phyloP scores from a whole-genome alignment of 306 rosid species.

The Quercus gilva region DNA sequence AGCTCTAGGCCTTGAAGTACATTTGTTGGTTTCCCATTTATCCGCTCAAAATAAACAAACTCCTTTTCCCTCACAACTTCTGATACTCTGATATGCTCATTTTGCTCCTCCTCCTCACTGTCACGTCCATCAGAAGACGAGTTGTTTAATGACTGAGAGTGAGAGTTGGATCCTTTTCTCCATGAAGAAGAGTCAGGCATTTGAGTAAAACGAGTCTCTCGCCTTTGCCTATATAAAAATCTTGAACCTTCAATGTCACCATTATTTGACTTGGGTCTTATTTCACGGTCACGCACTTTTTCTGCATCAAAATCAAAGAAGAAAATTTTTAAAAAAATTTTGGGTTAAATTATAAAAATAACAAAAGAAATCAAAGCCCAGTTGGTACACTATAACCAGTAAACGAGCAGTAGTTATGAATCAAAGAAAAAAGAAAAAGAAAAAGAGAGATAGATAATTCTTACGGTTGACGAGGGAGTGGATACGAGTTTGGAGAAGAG shows the following conservation, averaged over 20 bases:
- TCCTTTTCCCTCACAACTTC: conserved; percentile 26
- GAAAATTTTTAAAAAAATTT: background rate
- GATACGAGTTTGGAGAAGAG: conserved; percentile 22
- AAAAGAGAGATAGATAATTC: background rate
- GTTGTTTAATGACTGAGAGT: background rate
- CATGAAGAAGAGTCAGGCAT: conserved; percentile 3
- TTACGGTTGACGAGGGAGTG: conserved; percentile 14
- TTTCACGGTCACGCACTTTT: background rate
- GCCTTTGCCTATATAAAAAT: background rate
- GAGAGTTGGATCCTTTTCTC: background rate
- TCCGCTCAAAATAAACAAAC: conserved; percentile 24
- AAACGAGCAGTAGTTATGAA: too few species aligned
- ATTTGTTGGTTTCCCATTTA: conserved; percentile 28
- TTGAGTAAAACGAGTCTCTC: conserved; percentile 1
- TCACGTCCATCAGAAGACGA: too few species aligned
- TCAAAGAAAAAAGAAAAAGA: background rate
- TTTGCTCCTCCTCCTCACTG: conserved; percentile 23
- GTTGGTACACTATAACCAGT: too few species aligned
- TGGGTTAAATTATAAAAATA: background rate
- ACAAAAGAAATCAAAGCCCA: background rate
- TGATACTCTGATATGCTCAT: conserved; percentile 28
- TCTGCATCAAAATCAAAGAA: background rate
- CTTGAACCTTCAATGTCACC: conserved; percentile 7
- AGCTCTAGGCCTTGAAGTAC: conserved; percentile 52
- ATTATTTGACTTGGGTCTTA: background rate